Percentiles rank a stretch among this genome's conserved stretches.
Evolutionary conservation across 495 filamentous ascomycete genomes (phyloP).

Genomic region (Amorphotheca resinae): DNA sequence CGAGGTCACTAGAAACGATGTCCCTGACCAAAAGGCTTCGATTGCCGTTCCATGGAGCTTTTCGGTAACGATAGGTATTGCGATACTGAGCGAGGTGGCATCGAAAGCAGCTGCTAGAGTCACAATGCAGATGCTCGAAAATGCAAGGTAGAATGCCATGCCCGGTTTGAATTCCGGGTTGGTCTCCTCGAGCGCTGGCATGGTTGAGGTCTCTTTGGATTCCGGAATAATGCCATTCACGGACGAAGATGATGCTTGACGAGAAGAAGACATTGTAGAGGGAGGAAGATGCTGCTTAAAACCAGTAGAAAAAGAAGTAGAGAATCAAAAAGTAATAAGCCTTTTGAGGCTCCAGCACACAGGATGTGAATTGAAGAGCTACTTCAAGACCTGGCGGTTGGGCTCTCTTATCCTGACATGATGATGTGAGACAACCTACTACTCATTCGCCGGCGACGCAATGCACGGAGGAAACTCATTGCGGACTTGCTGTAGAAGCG

Average conservation of each 20-base stretch:
- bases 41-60: conserved; percentile 40
- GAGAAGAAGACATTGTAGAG: not conserved
- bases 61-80: conserved; percentile 46
- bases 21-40: conserved; percentile 47
- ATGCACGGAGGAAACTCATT: too few species aligned
- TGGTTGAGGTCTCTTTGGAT: not conserved
- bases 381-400: too few species aligned
- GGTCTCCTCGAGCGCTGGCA: conserved; percentile 1
- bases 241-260: not conserved
- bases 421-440: too few species aligned
- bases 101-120: conserved; percentile 60
- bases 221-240: not conserved
- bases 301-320: too few species aligned
- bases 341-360: too few species aligned
- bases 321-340: too few species aligned
- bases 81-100: conserved; percentile 62
- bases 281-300: not conserved
- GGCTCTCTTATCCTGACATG: too few species aligned
- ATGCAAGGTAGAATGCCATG: conserved; percentile 29
- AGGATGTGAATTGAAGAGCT: too few species aligned
- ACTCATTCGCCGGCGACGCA: too few species aligned
- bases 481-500: too few species aligned
- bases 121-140: conserved; percentile 45
- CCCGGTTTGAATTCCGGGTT: conserved; percentile 12
- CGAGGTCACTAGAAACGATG: conserved; percentile 38